Evolutionary conservation across 2,329 filamentous ascomycete species (phyloP).

Genomic region (Pseudogymnoascus sp.): DNA sequence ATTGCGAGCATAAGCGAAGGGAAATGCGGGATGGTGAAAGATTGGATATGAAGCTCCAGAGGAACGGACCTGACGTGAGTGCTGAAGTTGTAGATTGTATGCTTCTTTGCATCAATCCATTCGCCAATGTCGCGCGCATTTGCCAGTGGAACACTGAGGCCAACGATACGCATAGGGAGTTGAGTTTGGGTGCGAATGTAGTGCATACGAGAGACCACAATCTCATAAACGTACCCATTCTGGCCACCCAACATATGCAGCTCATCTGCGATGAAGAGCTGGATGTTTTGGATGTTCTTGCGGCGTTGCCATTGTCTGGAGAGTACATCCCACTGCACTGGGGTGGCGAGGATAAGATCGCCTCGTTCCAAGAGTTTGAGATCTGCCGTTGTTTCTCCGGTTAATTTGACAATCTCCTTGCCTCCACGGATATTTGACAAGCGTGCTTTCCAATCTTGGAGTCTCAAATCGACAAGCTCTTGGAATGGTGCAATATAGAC

Average conservation of each 20-base stretch:
- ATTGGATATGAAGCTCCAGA: slow-evolving; percentile 88
- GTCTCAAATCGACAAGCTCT: slow-evolving; percentile 75
- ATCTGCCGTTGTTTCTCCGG: slow-evolving; percentile 85
- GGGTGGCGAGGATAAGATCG: slow-evolving; percentile 87
- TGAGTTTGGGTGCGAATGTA: slow-evolving; percentile 87
- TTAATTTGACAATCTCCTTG: slow-evolving; percentile 87
- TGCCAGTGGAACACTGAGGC: slow-evolving; percentile 82
- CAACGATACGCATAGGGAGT: slow-evolving; percentile 76
- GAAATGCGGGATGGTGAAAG: slow-evolving; percentile 92
- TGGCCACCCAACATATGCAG: slow-evolving; percentile 86
- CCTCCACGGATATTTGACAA: slow-evolving; percentile 67
- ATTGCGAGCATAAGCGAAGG: slow-evolving; percentile 98
- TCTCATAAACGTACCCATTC: slow-evolving; percentile 85
- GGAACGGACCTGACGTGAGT: slow-evolving; percentile 83
- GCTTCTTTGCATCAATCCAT: slow-evolving; percentile 96
- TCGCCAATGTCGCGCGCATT: slow-evolving; percentile 93
- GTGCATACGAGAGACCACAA: slow-evolving; percentile 95
- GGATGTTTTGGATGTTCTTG: slow-evolving; percentile 87
- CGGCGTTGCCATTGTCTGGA: slow-evolving; percentile 94
- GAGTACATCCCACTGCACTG: slow-evolving; percentile 89
- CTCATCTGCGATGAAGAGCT: slow-evolving; percentile 91
- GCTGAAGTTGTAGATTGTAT: slow-evolving; percentile 98
- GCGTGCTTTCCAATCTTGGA: slow-evolving; percentile 78
- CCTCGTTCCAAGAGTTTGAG: slow-evolving; percentile 80
- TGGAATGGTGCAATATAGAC: slow-evolving; percentile 95